Conservation (phyloP, 2,329 filamentous ascomycete species). For the Venturia aucupariae region DNA sequence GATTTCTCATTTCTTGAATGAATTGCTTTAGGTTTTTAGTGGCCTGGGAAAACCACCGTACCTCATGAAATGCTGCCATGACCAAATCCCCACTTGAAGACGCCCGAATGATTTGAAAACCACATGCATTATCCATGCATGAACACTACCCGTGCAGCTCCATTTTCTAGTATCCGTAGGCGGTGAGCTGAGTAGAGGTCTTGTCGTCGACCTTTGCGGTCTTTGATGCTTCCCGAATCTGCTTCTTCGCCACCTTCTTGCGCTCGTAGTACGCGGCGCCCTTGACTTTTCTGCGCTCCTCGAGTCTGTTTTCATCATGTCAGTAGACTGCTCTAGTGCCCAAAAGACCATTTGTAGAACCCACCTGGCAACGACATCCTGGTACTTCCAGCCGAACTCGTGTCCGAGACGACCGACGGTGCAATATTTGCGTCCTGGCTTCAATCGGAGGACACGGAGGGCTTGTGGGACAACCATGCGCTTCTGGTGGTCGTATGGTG, state of each 20-base stretch:
- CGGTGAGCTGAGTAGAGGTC: constrained; percentile 79
- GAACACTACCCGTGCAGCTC: constrained; percentile 13
- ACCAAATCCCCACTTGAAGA: constrained; percentile 9
- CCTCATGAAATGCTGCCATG: constrained; percentile 11
- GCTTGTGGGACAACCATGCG: constrained; percentile 98
- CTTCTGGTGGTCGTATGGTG: constrained; percentile 99
- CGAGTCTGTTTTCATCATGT: constrained; percentile 55
- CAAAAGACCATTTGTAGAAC: constrained; percentile 32
- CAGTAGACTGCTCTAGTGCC: constrained; percentile 17
- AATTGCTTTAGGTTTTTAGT: constrained; percentile 8
- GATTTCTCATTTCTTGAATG: constrained; percentile 1
- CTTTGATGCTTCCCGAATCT: constrained; percentile 89
- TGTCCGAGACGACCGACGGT: constrained; percentile 95
- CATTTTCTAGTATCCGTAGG: constrained; percentile 73
- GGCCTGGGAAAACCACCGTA: background rate
- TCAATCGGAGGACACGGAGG: constrained; percentile 88
- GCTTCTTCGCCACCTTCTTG: constrained; percentile 93
- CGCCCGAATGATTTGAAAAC: constrained; percentile 7
- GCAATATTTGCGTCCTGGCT: constrained; percentile 99
- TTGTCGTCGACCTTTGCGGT: constrained; percentile 77
- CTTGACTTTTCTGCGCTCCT: constrained; percentile 99
- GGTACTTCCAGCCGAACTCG: constrained; percentile 99
- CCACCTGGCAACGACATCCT: constrained; percentile 96
- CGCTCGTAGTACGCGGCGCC: constrained; percentile 98
- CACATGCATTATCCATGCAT: background rate